These are phyloP conservation scores for Ogataea pini DNA, from an alignment of 805 yeast species.

Conservation along the genomic window DNA sequence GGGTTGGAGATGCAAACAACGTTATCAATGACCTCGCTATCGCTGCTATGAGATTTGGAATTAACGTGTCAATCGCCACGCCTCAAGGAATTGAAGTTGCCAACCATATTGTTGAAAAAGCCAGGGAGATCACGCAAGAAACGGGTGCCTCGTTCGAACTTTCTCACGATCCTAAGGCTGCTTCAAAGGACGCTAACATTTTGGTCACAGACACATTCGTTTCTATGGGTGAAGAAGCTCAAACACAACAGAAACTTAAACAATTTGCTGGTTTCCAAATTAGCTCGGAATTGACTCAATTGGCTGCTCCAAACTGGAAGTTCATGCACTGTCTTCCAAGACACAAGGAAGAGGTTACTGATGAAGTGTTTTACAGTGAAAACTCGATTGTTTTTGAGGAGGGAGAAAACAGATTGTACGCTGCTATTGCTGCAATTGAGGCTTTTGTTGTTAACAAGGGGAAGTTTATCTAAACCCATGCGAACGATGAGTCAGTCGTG, in stretches of 20 bases:
- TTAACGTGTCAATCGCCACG: conserved; percentile 79
- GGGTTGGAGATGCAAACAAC: conserved; percentile 98
- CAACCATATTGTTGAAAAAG: conserved; percentile 51
- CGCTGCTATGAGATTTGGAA: conserved; percentile 83
- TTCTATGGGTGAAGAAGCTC: conserved; percentile 96
- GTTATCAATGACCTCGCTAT: conserved; percentile 91
- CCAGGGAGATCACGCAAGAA: conserved; percentile 51
- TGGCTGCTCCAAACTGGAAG: conserved; percentile 71
- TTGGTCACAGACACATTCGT: conserved; percentile 96
- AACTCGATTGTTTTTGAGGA: conserved; percentile 88
- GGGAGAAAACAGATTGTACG: conserved; percentile 94
- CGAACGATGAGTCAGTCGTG: too few species aligned
- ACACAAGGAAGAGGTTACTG: conserved; percentile 91
- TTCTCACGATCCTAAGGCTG: conserved; percentile 72
- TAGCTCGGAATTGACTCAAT: conserved; percentile 61
- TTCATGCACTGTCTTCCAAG: conserved; percentile 99
- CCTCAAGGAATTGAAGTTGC: conserved; percentile 75
- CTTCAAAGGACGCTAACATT: conserved; percentile 73
- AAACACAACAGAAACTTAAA: conserved; percentile 66
- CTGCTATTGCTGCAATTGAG: conserved; percentile 93
- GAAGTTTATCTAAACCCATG: conserved; percentile 39
- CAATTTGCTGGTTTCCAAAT: conserved; percentile 90
- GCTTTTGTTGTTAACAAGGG: conserved; percentile 88
- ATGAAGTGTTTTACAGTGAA: conserved; percentile 85
- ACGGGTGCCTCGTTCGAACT: conserved; percentile 56